phyloP scores from a whole-genome alignment of 2,329 filamentous ascomycete species.

The Zymoseptoria ardabiliae region DNA sequence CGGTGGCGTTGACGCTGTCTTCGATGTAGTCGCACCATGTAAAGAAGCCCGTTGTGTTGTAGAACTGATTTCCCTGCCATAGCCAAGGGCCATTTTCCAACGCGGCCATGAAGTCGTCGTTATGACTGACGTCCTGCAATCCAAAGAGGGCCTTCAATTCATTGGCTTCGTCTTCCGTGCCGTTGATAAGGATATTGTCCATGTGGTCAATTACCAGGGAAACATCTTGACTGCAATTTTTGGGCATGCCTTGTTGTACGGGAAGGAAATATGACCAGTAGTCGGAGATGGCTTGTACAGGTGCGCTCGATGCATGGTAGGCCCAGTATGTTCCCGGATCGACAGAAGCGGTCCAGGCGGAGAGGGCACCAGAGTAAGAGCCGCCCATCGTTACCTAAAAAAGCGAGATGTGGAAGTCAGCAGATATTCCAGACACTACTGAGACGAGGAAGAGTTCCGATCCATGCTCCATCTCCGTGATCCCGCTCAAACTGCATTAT shows the following conservation, averaged over 20 bases:
- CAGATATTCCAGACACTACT: no score
- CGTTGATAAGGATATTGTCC: slow-evolving; percentile 26
- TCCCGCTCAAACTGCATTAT: no score
- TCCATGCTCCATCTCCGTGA: no score
- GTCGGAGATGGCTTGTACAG: slow-evolving; percentile 49
- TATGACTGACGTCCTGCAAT: slow-evolving; percentile 43
- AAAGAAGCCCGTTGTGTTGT: slow-evolving; percentile 39
- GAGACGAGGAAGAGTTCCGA: no score
- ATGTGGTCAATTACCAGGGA: slow-evolving; percentile 47
- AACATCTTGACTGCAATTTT: slow-evolving; percentile 51
- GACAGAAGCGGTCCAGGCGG: slow-evolving; percentile 49
- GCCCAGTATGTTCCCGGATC: slow-evolving; percentile 54
- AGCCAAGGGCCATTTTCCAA: slow-evolving; percentile 50
- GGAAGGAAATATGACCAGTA: slow-evolving; percentile 54
- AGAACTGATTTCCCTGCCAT: slow-evolving; percentile 48
- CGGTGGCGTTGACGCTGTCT: slow-evolving; percentile 19
- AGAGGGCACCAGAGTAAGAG: slow-evolving; percentile 50
- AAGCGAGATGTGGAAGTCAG: no score
- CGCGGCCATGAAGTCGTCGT: slow-evolving; percentile 48
- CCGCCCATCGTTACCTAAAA: slow-evolving; percentile 36
- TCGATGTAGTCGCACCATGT: slow-evolving; percentile 37
- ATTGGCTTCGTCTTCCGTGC: slow-evolving; percentile 27
- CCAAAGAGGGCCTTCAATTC: slow-evolving; percentile 48
- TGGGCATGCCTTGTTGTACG: slow-evolving; percentile 51
- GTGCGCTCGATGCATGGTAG: slow-evolving; percentile 50